Evolutionary conservation across 352 stramenopile genomes (phyloP).

Genomic region (Blastocystis sp.): DNA sequence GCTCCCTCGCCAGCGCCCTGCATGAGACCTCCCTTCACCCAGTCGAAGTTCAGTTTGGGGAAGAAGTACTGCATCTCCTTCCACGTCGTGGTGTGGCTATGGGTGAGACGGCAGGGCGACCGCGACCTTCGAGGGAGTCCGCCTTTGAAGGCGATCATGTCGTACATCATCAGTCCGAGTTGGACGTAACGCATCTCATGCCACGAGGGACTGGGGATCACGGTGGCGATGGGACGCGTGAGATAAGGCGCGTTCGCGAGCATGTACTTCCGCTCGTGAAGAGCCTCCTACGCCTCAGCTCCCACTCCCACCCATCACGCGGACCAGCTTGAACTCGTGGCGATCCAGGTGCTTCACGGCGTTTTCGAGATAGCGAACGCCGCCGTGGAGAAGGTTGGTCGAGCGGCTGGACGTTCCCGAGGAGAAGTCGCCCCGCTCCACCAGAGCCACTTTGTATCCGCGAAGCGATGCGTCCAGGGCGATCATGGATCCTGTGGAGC

Average conservation of each 20-base stretch:
- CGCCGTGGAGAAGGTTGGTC: slow-evolving; percentile 93
- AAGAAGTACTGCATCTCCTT: slow-evolving; percentile 90
- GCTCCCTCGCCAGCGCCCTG: background rate
- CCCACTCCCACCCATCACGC: background rate
- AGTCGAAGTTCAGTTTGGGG: slow-evolving; percentile 88
- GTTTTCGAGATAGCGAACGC: slow-evolving; percentile 92
- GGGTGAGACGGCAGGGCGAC: slow-evolving; percentile 85
- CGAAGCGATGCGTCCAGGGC: slow-evolving; percentile 85
- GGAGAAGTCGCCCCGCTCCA: slow-evolving; percentile 89
- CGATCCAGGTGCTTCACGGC: slow-evolving; percentile 89
- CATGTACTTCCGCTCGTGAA: slow-evolving; percentile 90
- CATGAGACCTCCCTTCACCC: slow-evolving; percentile 86
- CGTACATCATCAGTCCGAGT: slow-evolving; percentile 89
- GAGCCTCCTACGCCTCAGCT: slow-evolving; percentile 81
- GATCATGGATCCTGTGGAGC: slow-evolving; percentile 87
- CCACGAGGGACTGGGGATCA: slow-evolving; percentile 93
- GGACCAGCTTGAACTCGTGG: slow-evolving; percentile 85
- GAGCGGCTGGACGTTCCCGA: slow-evolving; percentile 88
- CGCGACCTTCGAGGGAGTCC: slow-evolving; percentile 81
- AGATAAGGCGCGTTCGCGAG: slow-evolving; percentile 90
- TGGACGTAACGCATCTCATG: slow-evolving; percentile 92
- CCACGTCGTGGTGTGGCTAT: slow-evolving; percentile 76
- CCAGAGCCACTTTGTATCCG: slow-evolving; percentile 88
- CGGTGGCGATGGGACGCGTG: slow-evolving; percentile 90
- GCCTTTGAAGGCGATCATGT: slow-evolving; percentile 87